Percentiles rank a stretch among this genome's conserved stretches.
phyloP scores from a whole-genome alignment of 108 stramenopile genomes.

The Nitzschia sp. region DNA sequence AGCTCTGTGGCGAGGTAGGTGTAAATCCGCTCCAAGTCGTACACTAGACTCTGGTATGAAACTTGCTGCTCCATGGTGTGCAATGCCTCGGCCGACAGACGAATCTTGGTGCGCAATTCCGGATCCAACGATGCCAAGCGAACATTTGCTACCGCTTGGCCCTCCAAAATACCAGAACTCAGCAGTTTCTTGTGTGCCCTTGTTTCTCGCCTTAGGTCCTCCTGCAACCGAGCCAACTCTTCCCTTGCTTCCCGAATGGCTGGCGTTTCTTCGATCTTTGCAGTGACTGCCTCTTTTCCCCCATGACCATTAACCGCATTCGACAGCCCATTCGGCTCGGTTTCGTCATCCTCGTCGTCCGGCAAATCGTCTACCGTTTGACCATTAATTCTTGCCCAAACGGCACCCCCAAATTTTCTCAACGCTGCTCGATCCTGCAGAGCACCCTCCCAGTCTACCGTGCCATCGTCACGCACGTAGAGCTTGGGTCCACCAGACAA shows the following conservation, averaged over 20 bases:
- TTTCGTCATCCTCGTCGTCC: constrained; percentile 37
- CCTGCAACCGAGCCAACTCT: constrained; percentile 41
- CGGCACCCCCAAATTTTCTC: constrained; percentile 83
- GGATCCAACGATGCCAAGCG: constrained; percentile 76
- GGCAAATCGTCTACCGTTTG: constrained; percentile 65
- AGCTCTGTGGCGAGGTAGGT: constrained; percentile 88
- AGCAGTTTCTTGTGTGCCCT: constrained; percentile 66
- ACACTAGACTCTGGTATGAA: constrained; percentile 74
- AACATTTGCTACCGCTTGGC: constrained; percentile 83
- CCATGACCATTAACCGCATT: not conserved
- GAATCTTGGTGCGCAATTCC: constrained; percentile 65
- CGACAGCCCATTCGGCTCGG: not conserved
- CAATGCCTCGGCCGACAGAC: constrained; percentile 63
- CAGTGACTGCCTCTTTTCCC: constrained; percentile 62
- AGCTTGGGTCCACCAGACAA: constrained; percentile 62
- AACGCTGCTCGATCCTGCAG: constrained; percentile 92
- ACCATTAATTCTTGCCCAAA: constrained; percentile 96
- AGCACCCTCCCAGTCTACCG: constrained; percentile 97
- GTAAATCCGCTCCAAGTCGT: constrained; percentile 92
- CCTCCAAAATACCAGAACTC: constrained; percentile 68
- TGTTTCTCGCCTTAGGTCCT: constrained; percentile 53
- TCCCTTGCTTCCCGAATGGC: constrained; percentile 65
- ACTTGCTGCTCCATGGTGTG: constrained; percentile 66
- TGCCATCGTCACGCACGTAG: constrained; percentile 96
- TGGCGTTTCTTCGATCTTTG: constrained; percentile 82